These are phyloP conservation scores for Primulina huaijiensis DNA, from an alignment of 257 asterid species.

Conservation along the genomic window DNA sequence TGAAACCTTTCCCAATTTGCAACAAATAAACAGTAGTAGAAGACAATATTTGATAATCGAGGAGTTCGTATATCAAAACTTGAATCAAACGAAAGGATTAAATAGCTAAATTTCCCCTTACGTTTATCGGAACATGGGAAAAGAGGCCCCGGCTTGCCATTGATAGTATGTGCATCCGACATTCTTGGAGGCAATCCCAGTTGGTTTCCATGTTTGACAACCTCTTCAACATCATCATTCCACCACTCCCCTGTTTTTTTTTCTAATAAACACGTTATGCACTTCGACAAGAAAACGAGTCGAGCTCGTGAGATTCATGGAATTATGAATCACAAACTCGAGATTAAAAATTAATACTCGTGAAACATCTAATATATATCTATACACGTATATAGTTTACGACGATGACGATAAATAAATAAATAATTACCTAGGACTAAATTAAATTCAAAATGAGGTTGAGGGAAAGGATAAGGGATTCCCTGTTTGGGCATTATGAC, in stretches of 20 bases:
- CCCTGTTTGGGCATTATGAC: constrained; percentile 59
- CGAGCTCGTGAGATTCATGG: too few relatives aligned
- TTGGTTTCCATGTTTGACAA: constrained; percentile 25
- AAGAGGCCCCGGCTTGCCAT: constrained; percentile 47
- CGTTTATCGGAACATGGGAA: constrained; percentile 41
- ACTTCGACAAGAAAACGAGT: too few relatives aligned
- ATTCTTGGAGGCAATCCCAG: constrained; percentile 4
- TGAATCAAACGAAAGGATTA: background rate
- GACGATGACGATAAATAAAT: too few relatives aligned
- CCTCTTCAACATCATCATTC: constrained; percentile 39
- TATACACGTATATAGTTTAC: too few relatives aligned
- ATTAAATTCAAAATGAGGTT: constrained; percentile 36
- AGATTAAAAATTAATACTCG: background rate
- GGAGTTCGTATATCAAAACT: background rate
- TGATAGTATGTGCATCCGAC: constrained; percentile 42
- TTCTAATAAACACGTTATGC: too few relatives aligned
- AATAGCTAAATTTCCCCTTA: background rate
- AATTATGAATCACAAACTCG: background rate
- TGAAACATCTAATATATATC: too few relatives aligned
- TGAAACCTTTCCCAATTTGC: too few relatives aligned
- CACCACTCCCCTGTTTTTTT: constrained; percentile 36
- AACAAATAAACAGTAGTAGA: too few relatives aligned
- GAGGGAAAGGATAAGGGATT: constrained; percentile 59
- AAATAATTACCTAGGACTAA: constrained; percentile 27
- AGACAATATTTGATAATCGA: too few relatives aligned